These are phyloP conservation scores for Linnemannia hyalina DNA, from an alignment of 192 early-diverging fungal genomes.

Conservation along the genomic window DNA sequence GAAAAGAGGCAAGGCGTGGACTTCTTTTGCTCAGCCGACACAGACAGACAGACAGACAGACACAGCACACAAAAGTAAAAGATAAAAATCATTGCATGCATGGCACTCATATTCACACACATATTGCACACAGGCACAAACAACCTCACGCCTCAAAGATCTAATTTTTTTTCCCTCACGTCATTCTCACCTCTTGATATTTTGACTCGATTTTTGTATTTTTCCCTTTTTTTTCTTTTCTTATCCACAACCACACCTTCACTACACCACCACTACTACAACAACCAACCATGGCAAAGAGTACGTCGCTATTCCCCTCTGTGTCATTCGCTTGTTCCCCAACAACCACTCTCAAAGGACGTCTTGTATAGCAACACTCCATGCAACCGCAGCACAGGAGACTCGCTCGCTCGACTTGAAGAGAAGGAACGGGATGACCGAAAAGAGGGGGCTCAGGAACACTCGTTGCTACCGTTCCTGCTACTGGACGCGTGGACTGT, in stretches of 20 bases:
- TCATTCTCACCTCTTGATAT: background rate
- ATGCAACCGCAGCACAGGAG: background rate
- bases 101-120: background rate
- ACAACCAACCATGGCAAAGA: slow-evolving; percentile 22
- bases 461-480: background rate
- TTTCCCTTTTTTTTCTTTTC: slow-evolving; percentile 1
- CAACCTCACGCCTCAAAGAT: background rate
- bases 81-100: slow-evolving; percentile 1
- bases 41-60: background rate
- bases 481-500: background rate
- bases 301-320: background rate
- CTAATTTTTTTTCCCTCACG: slow-evolving; percentile 13
- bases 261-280: background rate
- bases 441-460: background rate
- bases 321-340: background rate
- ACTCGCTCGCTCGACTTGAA: background rate
- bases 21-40: background rate
- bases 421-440: background rate
- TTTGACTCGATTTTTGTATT: slow-evolving; percentile 12
- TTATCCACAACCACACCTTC: background rate
- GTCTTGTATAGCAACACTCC: background rate
- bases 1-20: background rate
- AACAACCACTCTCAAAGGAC: background rate
- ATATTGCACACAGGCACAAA: background rate
- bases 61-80: slow-evolving; percentile 6